Base-by-base conservation (phyloP, 768 basidiomycete species). In the Pluteus cervinus region DNA sequence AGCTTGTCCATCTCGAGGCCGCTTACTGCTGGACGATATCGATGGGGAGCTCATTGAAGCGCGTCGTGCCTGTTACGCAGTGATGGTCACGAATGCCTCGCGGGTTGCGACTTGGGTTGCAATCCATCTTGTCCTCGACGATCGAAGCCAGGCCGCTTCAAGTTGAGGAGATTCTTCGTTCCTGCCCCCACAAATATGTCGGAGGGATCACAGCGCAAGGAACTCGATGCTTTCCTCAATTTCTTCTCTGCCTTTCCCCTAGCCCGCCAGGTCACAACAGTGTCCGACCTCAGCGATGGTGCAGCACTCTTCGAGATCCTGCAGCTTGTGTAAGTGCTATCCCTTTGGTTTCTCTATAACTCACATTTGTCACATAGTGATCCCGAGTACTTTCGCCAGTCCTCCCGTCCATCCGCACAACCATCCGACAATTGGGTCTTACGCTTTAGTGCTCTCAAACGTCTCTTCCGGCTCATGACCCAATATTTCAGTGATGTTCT, bases 381-480 rank as follows among this genome's bases (percentile, higher is more conserved):
- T 63, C 66, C 69, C 33, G 73, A 80, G 22, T 88, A 88, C 62
- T 93, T 93, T 53, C 74, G 76, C 30, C 75, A 73, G 37, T 61
- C 78, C 4, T 62, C 67, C 14, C 74, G 82, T 8, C 63, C 75
- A 4, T 66, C 79, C 0, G 60, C 71, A 12, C 79, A 86, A 37
- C 69, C 69, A 2, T 76, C 83, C 8, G 88, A 90, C 51, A 92
- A 88, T 60, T 94, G 90, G 90, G 86, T 91, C 40, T 61, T 91
- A 22, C 79, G 89, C 9, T 89, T 91, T 58, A 81, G 73, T 57
- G 60, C 82, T 7, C 73, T 93, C 43, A 93, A 93, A 52, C 76
- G 84, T 16, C 70, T 92, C 35, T 92, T 89, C 59, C 74, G 90
- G 30, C 75, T 91, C 25, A 83, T 92, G 68, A 88, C 86, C 2